Base-by-base conservation (phyloP, 2,329 filamentous ascomycete genomes). In the Colletotrichum sp. region DNA sequence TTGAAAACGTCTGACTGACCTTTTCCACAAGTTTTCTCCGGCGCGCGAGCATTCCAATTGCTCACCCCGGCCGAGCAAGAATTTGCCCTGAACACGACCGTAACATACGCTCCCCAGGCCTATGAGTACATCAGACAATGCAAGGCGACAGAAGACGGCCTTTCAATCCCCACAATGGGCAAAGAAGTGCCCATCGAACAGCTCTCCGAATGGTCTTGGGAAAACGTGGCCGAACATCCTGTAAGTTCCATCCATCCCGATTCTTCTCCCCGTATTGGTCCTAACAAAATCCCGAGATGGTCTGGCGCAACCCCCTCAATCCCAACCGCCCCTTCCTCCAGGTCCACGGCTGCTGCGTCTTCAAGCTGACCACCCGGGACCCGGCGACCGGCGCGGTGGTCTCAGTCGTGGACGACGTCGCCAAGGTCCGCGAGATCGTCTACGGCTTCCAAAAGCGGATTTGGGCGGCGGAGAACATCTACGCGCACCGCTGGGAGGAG, bases 401-500 rank as follows among this genome's bases (percentile, higher is more conserved):
- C 0, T 52, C 43, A 3, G 43, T 52, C 43, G 10, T 52, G 0
- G 43, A 52, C n/a, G 36, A 52, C 43, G 43, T 52, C 43, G 61
- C 36, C 32, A 39, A 64, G 61, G 61, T 64, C 61, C 59, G 82
- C 60, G 75, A 74, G 6, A 83, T 82, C 9, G 81, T 81, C 59
- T 79, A 81, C 69, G 13, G 70, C 6, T 65, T 83, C 30, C 80
- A 81, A 75, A 80, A 78, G 24, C 79, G 77, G 55, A 76, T 79
- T 1, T 80, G 79, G 34, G 68, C 71, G 12, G 79, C 82, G 8
- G 79, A 83, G 60, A 79, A 82, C 67, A 79, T 84, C 4, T 84
- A 83, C 72, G 80, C 82, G 2, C 80, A 83, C 76, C 71, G 74
- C 1, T 84, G 79, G 78, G 73, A 78, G 13, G 80, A 81, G 39